Evolutionary conservation across 2,329 filamentous ascomycete genomes (phyloP), one percentile per base, ranked within the genome.

Genomic region (Diplodia mutila): DNA sequence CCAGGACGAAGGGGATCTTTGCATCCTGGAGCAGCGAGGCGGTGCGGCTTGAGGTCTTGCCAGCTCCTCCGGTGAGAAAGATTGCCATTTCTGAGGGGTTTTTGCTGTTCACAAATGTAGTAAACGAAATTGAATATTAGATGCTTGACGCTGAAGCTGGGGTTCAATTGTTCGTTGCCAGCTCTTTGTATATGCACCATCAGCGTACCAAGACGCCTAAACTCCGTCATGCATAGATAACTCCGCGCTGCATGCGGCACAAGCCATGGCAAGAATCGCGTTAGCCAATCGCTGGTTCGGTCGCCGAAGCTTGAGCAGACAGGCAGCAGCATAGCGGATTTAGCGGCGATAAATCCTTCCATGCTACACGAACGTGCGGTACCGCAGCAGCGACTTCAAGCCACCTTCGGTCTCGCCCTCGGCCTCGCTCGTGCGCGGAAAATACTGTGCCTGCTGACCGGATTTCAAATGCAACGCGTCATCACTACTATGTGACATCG

Each of bases 31-130:
- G 76, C 3, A 80, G 75, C 18, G 70, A 68, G 48, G 78, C 78
- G 37, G 84, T 73, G 37, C 79, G 78, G n/a, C 74, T 73, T 51
- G 79, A 78, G 1, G 83, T 77, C 57, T 82, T 84, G 67, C 83
- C 82, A 0, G 80, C 82, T 52, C 83, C 83, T 54, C 82, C 82
- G 2, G 79, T 73, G 8, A 85, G 71, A 48, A 85, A 76, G 48
- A 84, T 71, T 29, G 81, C 25, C 66, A 71, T 69, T 32, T 8
- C 39, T 6, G 18, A 5, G 39, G 8, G 16, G n/a, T n/a, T n/a
- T n/a, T n/a, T n/a, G n/a, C n/a, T n/a, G n/a, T n/a, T n/a, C n/a
- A n/a, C n/a, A n/a, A n/a, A n/a, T n/a, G n/a, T n/a, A n/a, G n/a
- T n/a, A n/a, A n/a, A n/a, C n/a, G n/a, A n/a, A n/a, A n/a, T n/a